phyloP scores from a whole-genome alignment of 2,329 filamentous ascomycete genomes.

The Alternaria alternata region DNA sequence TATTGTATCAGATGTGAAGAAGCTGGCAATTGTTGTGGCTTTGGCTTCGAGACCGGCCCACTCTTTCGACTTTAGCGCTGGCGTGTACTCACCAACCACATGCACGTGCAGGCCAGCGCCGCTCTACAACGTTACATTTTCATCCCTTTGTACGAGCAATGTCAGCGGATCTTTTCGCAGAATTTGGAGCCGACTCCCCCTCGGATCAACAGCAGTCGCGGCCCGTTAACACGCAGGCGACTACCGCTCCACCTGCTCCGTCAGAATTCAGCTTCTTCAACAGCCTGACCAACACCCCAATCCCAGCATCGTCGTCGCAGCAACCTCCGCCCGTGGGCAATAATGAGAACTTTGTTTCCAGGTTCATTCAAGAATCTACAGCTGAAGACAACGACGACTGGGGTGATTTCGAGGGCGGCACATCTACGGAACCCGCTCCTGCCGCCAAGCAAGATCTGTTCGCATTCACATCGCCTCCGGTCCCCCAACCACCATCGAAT shows the following conservation, averaged over 20 bases:
- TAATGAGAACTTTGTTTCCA: constrained; percentile 7
- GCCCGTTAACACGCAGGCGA: not conserved
- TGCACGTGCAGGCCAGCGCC: constrained; percentile 13
- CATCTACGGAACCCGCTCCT: constrained; percentile 24
- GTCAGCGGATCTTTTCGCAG: constrained; percentile 50
- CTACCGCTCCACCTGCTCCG: constrained; percentile 15
- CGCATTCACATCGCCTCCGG: constrained; percentile 20
- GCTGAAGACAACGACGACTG: constrained; percentile 49
- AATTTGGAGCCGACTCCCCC: constrained; percentile 37
- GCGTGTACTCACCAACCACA: constrained; percentile 20
- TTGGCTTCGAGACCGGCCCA: constrained; percentile 6
- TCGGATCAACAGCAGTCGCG: constrained; percentile 23
- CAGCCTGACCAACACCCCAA: constrained; percentile 33
- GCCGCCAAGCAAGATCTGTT: constrained; percentile 30
- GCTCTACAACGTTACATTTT: constrained; percentile 15
- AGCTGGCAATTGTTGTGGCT: not conserved
- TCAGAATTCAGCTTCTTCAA: constrained; percentile 48
- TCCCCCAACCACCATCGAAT: constrained; percentile 20
- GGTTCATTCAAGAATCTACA: not conserved
- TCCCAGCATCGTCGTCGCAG: constrained; percentile 23
- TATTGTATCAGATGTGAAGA: not conserved
- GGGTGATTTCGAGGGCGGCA: constrained; percentile 52
- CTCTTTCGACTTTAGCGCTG: constrained; percentile 28
- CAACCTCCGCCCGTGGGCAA: constrained; percentile 15
- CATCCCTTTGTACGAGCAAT: constrained; percentile 24